Conservation (phyloP, 148 eudicot genomes). For the Vaccinium macrocarpon region DNA sequence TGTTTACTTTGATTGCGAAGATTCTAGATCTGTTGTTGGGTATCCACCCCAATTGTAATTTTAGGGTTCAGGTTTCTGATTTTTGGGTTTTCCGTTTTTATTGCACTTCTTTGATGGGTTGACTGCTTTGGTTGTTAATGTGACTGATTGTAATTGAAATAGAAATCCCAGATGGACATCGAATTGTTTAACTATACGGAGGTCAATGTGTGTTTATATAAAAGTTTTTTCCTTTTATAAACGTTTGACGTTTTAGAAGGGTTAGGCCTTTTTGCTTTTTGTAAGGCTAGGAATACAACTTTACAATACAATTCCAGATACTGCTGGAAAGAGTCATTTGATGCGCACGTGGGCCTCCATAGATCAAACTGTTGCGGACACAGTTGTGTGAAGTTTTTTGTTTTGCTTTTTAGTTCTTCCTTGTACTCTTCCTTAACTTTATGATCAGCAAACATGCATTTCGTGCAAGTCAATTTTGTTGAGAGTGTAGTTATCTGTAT, state of each 20-base stretch:
- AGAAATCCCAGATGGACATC: not conserved
- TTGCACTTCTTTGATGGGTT: not conserved
- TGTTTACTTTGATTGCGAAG: not conserved
- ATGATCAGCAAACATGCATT: not conserved
- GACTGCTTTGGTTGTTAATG: not conserved
- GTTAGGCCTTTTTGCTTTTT: no score
- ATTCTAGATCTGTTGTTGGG: slow-evolving; percentile 8
- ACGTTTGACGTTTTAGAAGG: not conserved
- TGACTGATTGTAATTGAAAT: not conserved
- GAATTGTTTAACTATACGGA: not conserved
- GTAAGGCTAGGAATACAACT: no score
- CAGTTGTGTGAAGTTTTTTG: no score
- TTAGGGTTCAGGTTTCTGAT: slow-evolving; percentile 7
- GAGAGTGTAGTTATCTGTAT: not conserved
- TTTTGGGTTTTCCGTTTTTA: not conserved
- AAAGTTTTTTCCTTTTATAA: not conserved
- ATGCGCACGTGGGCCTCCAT: no score
- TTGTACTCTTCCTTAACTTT: not conserved
- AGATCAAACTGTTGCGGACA: no score
- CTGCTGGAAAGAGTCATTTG: no score
- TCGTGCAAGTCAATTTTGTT: not conserved
- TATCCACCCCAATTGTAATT: not conserved
- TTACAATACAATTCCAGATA: no score
- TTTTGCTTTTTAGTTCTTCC: not conserved
- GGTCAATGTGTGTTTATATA: not conserved